Evolutionary conservation across 805 yeast genomes (phyloP).

Genomic region (Saccharomycopsis selenospora): DNA sequence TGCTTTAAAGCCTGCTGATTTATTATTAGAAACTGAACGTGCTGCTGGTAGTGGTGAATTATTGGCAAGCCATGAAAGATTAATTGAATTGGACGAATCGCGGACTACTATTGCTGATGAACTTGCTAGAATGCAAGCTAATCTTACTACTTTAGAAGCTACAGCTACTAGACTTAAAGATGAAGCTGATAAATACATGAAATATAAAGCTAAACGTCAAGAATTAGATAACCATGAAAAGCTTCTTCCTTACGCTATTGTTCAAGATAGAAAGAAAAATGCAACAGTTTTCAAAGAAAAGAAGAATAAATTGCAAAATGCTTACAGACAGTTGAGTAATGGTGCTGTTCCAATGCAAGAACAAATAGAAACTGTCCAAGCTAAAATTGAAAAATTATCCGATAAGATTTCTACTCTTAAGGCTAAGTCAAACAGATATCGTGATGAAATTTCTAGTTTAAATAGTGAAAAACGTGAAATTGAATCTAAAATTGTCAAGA

Average conservation of each 20-base stretch:
- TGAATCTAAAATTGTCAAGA: conserved; percentile 12
- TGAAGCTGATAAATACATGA: conserved; percentile 42
- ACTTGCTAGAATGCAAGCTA: conserved; percentile 27
- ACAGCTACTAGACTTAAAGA: conserved; percentile 35
- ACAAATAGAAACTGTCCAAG: conserved; percentile 15
- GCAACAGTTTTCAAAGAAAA: conserved; percentile 24
- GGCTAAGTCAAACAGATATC: conserved; percentile 6
- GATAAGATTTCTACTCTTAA: conserved; percentile 4
- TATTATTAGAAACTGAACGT: conserved; percentile 71
- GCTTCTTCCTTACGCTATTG: conserved; percentile 41
- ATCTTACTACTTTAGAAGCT: conserved; percentile 30
- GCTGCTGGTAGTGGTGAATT: conserved; percentile 64
- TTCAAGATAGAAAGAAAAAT: conserved; percentile 31
- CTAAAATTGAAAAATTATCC: conserved; percentile 16
- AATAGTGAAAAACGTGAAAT: conserved; percentile 9
- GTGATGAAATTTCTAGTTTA: neutral
- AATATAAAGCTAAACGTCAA: conserved; percentile 38
- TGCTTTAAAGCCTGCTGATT: conserved; percentile 62
- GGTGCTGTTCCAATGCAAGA: conserved; percentile 7
- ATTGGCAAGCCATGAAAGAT: conserved; percentile 45
- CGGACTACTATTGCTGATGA: conserved; percentile 34
- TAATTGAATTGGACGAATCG: conserved; percentile 45
- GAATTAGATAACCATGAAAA: conserved; percentile 43
- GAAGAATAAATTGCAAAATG: conserved; percentile 25
- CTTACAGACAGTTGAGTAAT: conserved; percentile 22